Conservation (phyloP, 345 rosid genomes). For the Brassica juncea region DNA sequence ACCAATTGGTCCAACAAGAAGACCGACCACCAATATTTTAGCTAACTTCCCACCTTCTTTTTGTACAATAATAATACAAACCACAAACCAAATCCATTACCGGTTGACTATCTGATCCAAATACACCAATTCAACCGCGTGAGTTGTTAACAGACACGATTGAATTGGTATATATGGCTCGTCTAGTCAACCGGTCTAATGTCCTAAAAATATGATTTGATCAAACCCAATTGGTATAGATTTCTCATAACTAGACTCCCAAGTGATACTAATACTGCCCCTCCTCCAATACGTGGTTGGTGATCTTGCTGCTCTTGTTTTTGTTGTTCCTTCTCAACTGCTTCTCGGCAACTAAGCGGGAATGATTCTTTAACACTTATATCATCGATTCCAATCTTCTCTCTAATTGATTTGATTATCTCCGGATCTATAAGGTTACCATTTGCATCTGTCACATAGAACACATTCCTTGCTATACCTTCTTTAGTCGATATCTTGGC, state of each 20-base stretch:
- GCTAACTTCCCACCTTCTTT: constrained; percentile 28
- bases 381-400: constrained; percentile 57
- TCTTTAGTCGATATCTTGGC: constrained; percentile 75
- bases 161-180: constrained; percentile 30
- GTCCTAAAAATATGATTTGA: constrained; percentile 65
- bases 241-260: constrained; percentile 86
- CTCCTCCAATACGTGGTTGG: constrained; percentile 37
- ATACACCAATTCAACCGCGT: constrained; percentile 35
- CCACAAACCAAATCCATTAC: constrained; percentile 20
- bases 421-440: constrained; percentile 67
- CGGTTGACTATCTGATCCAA: constrained; percentile 21
- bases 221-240: constrained; percentile 84
- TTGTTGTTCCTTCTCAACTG: constrained; percentile 55
- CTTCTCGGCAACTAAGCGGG: constrained; percentile 46
- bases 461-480: constrained; percentile 58
- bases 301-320: constrained; percentile 26
- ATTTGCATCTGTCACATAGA: constrained; percentile 73
- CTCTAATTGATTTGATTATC: constrained; percentile 65
- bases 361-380: constrained; percentile 70
- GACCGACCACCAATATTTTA: constrained; percentile 40
- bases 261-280: constrained; percentile 75
- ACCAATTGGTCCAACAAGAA: constrained; percentile 36
- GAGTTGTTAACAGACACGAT: constrained; percentile 21
- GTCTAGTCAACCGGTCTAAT: background rate
- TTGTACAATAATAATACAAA: constrained; percentile 15